Evolutionary conservation across 331 rosid genomes (phyloP), one percentile per base, ranked within the genome.

Genomic region (Rhamnella rubrinervis): DNA sequence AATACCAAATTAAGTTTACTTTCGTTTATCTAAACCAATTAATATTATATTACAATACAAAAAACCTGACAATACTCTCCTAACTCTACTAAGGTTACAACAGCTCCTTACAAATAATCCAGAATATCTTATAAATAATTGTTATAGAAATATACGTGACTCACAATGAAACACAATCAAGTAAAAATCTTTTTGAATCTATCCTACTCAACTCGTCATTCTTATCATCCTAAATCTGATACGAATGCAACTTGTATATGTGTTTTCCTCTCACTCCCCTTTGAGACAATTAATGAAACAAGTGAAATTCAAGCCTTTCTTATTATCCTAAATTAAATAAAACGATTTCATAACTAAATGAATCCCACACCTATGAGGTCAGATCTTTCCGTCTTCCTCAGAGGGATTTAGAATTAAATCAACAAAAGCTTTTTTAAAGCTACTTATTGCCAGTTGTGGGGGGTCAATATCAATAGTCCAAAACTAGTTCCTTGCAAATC

Each of bases 41-140:
- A 23, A 23, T 23, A 23, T 23, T 23, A 23, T 23, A 23, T 23
- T 23, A 23, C 23, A 23, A 23, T 23, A 23, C 23, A 23, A 23
- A 23, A 23, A 23, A 23, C 90, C 68, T 61, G 82, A 44, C 83
- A 70, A 82, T 85, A 93, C 35, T 90, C 93, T 78, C 97, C 95
- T 38, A 88, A 92, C 79, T 93, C 92, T 50, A 89, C 89, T 66
- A 74, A 87, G 68, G 88, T 86, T 66, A 90, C 97, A 28, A 97
- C 96, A 85, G 96, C 96, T 65, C 97, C 98, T 97, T 93, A 83
- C 73, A 81, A 75, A 78, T 52, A 51, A 60, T 74, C 75, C 71
- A 41, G 67, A 67, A 76, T 74, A 71, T 66, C 81, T 63, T 80
- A 19, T 19, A 19, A 60, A 73, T 25, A 56, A 66, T 55, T 55